Evolutionary conservation across 495 filamentous ascomycete species (phyloP).

Genomic region (Chaetomium tenue): DNA sequence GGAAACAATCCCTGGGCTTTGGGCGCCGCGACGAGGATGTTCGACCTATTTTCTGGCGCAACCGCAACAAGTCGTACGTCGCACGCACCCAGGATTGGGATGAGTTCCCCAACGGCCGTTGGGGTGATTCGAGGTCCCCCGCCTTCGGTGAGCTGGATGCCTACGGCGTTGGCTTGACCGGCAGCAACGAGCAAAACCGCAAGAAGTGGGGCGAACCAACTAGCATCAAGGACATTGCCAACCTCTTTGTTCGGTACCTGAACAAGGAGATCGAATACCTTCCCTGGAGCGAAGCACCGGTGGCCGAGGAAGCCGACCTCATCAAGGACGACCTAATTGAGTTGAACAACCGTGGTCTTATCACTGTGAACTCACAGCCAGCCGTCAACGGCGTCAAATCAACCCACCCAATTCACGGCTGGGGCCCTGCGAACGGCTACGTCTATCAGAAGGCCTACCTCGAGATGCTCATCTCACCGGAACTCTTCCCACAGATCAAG

Average conservation of each 20-base stretch:
- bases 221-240: constrained; percentile 72
- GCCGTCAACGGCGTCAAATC: constrained; percentile 92
- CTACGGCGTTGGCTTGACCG: constrained; percentile 91
- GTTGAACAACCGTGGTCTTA: constrained; percentile 79
- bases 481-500: constrained; percentile 74
- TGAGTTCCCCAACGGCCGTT: constrained; percentile 97
- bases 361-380: constrained; percentile 98
- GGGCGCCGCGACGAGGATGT: constrained; percentile 92
- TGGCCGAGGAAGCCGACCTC: constrained; percentile 73
- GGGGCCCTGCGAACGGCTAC: constrained; percentile 92
- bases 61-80: constrained; percentile 93
- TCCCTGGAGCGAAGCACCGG: constrained; percentile 91
- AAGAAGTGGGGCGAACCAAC: constrained; percentile 90
- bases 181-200: constrained; percentile 95
- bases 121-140: constrained; percentile 96
- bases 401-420: constrained; percentile 80
- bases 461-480: constrained; percentile 80
- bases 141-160: constrained; percentile 96
- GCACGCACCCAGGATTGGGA: constrained; percentile 98
- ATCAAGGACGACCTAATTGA: constrained; percentile 74
- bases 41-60: constrained; percentile 98
- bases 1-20: constrained; percentile 88
- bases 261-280: constrained; percentile 74
- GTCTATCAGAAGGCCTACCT: constrained; percentile 99
- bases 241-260: constrained; percentile 81